Evolutionary conservation across 169 alveolate species (phyloP).

Genomic region (Plasmodium relictum): DNA sequence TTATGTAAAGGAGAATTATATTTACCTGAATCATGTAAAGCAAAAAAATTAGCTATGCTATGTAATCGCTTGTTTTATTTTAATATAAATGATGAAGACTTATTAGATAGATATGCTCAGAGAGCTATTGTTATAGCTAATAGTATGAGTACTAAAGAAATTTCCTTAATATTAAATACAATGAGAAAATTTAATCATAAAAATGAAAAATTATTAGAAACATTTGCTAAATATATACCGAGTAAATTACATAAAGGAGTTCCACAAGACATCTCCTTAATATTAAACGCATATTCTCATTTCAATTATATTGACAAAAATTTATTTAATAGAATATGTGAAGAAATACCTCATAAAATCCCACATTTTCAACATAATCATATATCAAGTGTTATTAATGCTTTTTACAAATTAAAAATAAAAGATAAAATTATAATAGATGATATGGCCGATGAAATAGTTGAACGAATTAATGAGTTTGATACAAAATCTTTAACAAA

Average conservation of each 20-base stretch:
- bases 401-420: constrained; percentile 64
- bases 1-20: constrained; percentile 67
- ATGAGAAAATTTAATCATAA: constrained; percentile 69
- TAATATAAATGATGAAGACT: constrained; percentile 73
- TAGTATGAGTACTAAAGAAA: constrained; percentile 69
- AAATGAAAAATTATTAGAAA: constrained; percentile 56
- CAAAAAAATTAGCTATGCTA: constrained; percentile 63
- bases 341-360: constrained; percentile 77
- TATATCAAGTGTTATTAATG: constrained; percentile 60
- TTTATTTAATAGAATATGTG: constrained; percentile 74
- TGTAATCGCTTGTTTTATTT: constrained; percentile 74
- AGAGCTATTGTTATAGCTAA: constrained; percentile 71
- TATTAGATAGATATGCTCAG: constrained; percentile 72
- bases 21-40: constrained; percentile 74
- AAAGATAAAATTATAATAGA: constrained; percentile 63
- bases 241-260: constrained; percentile 72
- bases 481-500: constrained; percentile 67
- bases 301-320: constrained; percentile 58
- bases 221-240: constrained; percentile 74
- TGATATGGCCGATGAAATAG: constrained; percentile 56
- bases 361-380: constrained; percentile 47
- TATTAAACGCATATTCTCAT: constrained; percentile 73
- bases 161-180: constrained; percentile 68
- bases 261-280: constrained; percentile 72
- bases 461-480: constrained; percentile 67